Base-by-base conservation (phyloP, 768 basidiomycete species). In the Ramaria sp. region DNA sequence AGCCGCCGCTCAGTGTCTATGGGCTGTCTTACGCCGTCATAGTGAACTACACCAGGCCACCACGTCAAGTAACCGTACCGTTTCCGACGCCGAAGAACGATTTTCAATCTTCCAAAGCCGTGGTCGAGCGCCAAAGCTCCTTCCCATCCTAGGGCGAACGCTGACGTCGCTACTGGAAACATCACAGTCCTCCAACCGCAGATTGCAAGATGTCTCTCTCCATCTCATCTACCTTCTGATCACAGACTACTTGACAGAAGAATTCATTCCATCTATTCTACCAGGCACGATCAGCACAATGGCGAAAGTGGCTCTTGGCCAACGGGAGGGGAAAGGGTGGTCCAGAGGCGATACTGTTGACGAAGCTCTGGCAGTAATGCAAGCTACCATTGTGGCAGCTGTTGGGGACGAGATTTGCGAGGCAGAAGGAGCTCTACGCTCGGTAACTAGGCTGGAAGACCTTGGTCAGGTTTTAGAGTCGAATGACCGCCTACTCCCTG, bases 241-340 rank as follows among this genome's bases (percentile, higher is more conserved):
- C 11, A 20, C 20, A 12, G 33, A 82, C 61, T 75, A 83, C 59
- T 59, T 70, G 17, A 78, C 81, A n/a, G 74, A 77, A 41, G 61
- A 70, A 45, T 61, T 81, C 4, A 55, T 76, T 20, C 84, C 85
- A 9, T 81, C 86, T 12, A 74, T 97, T 27, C 72, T 97, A 30
- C 94, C 94, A 0, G 94, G 94, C 1, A 77, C 87, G 33, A 78
- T 91, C 59, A 93, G 90, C 63, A 69, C 77, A 17, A 85, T 87
- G 80, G 79, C 78, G 30, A 90, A 84, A 63, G 68, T 91, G 13
- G 78, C 85, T 5, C 73, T 88, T 1, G 86, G 80, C 10, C 67
- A 70, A 17, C 69, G 74, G 52, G 34, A 43, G 49, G 47, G 38
- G 7, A 86, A 81, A 65, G 81, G 80, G 22, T 91, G 86, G 83